phyloP scores from a whole-genome alignment of 305 asterid species.

The Fraxinus nigra region DNA sequence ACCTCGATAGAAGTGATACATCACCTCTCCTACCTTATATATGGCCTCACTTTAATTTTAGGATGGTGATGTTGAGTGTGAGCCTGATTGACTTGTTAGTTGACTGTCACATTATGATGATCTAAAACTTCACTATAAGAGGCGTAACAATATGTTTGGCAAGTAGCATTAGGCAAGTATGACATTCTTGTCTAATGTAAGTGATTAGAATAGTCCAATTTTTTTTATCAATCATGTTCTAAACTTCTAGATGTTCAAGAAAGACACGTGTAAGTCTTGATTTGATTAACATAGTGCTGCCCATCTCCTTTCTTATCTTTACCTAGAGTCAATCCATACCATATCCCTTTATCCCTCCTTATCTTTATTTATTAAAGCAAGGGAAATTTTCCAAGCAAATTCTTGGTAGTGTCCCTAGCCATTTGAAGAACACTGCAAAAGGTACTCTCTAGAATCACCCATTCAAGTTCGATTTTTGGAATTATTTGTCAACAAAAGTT shows the following conservation, averaged over 20 bases:
- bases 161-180: no score
- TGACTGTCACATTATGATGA: background rate
- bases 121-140: no score
- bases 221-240: background rate
- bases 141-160: background rate
- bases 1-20: no score
- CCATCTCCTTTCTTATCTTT: constrained; percentile 37
- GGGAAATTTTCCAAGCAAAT: constrained; percentile 22
- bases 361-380: constrained; percentile 35
- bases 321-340: constrained; percentile 23
- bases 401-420: constrained; percentile 18
- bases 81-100: no score
- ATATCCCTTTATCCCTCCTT: constrained; percentile 24
- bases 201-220: background rate
- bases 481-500: background rate
- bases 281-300: constrained; percentile 15
- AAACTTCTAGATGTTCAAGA: background rate
- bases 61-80: background rate
- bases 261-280: background rate
- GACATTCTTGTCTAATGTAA: no score
- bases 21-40: background rate
- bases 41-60: background rate
- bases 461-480: background rate
- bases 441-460: background rate
- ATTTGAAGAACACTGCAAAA: constrained; percentile 2